These are phyloP conservation scores for Tuctoria greenei DNA, from an alignment of 176 grass and related monocot genomes.

Conservation along the genomic window DNA sequence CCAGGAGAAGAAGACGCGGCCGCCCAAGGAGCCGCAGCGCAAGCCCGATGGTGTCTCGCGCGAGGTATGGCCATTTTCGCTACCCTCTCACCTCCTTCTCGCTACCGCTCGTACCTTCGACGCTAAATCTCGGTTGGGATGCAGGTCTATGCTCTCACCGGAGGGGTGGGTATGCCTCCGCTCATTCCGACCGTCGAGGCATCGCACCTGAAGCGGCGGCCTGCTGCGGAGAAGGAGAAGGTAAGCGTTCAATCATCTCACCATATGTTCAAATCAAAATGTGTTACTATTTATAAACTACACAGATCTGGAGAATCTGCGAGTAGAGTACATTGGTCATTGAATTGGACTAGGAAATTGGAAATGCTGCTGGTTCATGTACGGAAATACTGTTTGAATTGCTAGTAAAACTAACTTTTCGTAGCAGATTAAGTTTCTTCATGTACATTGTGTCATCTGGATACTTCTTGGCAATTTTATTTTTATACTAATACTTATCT, in stretches of 20 bases:
- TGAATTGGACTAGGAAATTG: neutral
- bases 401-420: neutral
- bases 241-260: constrained; percentile 12
- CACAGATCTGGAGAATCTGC: neutral
- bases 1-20: constrained; percentile 82
- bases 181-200: constrained; percentile 81
- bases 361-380: neutral
- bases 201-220: constrained; percentile 76
- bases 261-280: neutral
- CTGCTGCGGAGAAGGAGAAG: constrained; percentile 51
- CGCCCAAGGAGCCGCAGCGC: constrained; percentile 89
- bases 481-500: neutral
- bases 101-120: neutral
- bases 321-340: neutral
- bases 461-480: neutral
- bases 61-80: constrained; percentile 44
- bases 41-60: constrained; percentile 93
- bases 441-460: neutral
- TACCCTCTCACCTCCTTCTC: neutral
- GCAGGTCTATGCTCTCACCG: constrained; percentile 89
- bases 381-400: neutral
- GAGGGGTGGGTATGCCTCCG: constrained; percentile 77
- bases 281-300: neutral
- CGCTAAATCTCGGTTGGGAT: neutral
- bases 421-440: neutral